Base-by-base conservation (phyloP, 768 basidiomycete genomes). In the Russula dissimulans region DNA sequence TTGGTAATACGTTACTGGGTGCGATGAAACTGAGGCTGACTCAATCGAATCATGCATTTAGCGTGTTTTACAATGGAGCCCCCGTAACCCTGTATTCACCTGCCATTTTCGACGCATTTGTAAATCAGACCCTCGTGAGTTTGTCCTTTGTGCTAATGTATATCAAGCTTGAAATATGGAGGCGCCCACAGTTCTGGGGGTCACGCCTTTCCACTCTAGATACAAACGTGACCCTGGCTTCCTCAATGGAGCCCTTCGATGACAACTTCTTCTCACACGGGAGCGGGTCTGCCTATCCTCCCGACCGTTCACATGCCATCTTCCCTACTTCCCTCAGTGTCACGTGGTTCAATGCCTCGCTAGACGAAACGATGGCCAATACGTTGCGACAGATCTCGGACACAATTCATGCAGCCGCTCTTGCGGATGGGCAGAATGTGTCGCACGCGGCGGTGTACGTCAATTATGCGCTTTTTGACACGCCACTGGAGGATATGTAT, bases 311-410 rank as follows among this genome's bases (percentile, higher is more conserved):
- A 8, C 62, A 46, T 0, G 52, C 43, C 5, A 9, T 60, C 47
- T 54, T 63, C 11, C 62, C 62, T 5, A 51, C 59, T 5, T 17
- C 11, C 31, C 1, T 56, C 31, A 1, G n/a, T 4, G 1, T 42
- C 41, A 1, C 32, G 15, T 63, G 47, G 22, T 29, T 26, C 1
- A 53, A 58, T 9, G 43, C 74, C 15, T 44, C 68, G 3, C 68
- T 69, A 1, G 83, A 84, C 62, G 68, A 68, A 8, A 59, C 66
- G 39, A 74, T 83, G 52, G 69, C 77, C 22, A 44, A 71, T 26
- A 77, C 79, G 10, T 69, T 75, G 17, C 68, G 68, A 17, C 59
- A 49, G 3, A 31, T 18, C 9, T 22, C 44, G 1, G 31, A 34
- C 42, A 22, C 29, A 5, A n/a, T 36, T 2, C 43, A 18, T 7